Evolutionary conservation across 164 flowering plant genomes (phyloP).

Genomic region (Magnolia officinalis): DNA sequence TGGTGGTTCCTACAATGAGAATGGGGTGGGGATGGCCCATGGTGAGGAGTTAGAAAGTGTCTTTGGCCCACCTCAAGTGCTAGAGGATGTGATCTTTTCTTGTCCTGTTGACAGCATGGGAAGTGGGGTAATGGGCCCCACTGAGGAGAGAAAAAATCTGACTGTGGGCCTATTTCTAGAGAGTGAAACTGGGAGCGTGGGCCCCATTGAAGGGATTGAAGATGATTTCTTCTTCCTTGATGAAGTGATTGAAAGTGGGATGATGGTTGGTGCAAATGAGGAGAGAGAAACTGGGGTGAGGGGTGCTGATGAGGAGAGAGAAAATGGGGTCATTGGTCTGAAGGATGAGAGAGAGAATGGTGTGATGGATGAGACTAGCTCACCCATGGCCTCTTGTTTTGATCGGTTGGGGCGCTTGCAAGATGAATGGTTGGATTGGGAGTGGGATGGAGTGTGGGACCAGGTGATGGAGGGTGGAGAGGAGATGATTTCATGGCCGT

Average conservation of each 20-base stretch:
- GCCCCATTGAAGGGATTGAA: background rate
- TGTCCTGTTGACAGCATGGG: slow-evolving; percentile 3
- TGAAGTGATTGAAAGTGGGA: background rate
- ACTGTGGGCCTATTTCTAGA: background rate
- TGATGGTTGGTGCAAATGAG: background rate
- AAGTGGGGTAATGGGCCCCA: background rate
- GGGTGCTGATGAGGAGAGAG: slow-evolving; percentile 15
- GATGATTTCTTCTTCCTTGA: background rate
- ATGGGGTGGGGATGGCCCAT: background rate
- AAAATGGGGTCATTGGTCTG: slow-evolving; percentile 4
- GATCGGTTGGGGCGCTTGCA: slow-evolving; percentile 1
- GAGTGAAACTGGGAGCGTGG: background rate
- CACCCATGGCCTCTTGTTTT: slow-evolving; percentile 10
- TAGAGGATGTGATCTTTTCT: background rate
- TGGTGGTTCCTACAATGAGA: background rate
- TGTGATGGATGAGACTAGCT: slow-evolving; percentile 1
- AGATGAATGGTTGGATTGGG: slow-evolving; percentile 31
- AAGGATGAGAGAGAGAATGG: slow-evolving; percentile 8
- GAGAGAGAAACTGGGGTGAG: slow-evolving; percentile 13
- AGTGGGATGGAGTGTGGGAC: slow-evolving; percentile 18
- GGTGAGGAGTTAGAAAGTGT: background rate
- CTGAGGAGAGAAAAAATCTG: background rate
- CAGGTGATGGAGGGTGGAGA: slow-evolving; percentile 23
- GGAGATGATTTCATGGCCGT: slow-evolving; percentile 33
- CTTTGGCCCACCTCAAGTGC: background rate